Conservation (phyloP, 805 yeast species). For the Saccharomycopsis selenospora region DNA sequence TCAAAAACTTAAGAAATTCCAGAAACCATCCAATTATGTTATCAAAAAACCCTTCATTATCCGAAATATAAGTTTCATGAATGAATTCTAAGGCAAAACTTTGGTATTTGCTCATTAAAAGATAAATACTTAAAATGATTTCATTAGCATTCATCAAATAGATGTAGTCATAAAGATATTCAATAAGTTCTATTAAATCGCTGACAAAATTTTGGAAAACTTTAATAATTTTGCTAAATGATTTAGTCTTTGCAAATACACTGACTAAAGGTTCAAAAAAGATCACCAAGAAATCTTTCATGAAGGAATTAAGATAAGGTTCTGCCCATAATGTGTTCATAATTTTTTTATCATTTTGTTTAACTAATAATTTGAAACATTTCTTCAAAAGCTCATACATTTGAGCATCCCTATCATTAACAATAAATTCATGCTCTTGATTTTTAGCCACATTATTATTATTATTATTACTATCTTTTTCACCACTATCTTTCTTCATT, state of each 20-base stretch:
- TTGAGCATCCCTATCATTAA: background rate
- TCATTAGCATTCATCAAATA: constrained; percentile 48
- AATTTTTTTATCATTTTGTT: constrained; percentile 63
- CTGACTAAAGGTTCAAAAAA: constrained; percentile 66
- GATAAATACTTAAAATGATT: constrained; percentile 59
- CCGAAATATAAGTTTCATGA: constrained; percentile 76
- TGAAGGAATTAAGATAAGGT: constrained; percentile 66
- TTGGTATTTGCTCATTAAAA: constrained; percentile 64
- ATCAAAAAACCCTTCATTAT: constrained; percentile 62
- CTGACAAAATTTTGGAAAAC: constrained; percentile 58
- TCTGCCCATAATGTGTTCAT: constrained; percentile 79
- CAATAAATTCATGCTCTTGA: background rate
- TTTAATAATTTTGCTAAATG: constrained; percentile 56
- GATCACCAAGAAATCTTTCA: constrained; percentile 64
- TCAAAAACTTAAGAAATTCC: constrained; percentile 52
- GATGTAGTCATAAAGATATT: constrained; percentile 40
- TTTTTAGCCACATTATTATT: background rate
- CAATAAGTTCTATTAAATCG: constrained; percentile 57
- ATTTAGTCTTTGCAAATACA: constrained; percentile 57
- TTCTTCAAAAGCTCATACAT: constrained; percentile 12
- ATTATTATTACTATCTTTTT: background rate
- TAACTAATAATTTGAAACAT: constrained; percentile 12
- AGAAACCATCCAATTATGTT: constrained; percentile 71
- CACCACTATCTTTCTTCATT: background rate
- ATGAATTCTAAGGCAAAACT: constrained; percentile 66